phyloP scores from a whole-genome alignment of 768 basidiomycete species.

The Mycena alexandri region DNA sequence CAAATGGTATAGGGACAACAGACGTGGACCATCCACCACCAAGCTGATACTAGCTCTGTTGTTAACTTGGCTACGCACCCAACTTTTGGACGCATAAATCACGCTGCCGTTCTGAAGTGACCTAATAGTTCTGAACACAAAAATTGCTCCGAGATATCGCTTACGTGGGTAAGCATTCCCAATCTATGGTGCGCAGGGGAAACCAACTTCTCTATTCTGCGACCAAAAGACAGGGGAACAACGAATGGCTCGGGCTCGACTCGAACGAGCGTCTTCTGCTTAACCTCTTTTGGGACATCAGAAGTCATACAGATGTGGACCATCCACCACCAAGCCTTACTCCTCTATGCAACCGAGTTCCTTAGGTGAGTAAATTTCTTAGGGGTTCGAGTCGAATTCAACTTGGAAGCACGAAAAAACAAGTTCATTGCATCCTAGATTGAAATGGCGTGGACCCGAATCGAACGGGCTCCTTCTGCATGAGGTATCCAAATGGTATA shows the following conservation, averaged over 20 bases:
- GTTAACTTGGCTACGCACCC: neutral
- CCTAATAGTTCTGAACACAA: no score
- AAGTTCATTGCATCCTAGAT: no score
- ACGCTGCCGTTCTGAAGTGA: no score
- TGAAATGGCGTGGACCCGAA: no score
- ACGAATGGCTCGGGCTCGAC: neutral
- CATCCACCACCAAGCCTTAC: neutral
- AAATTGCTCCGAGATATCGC: no score
- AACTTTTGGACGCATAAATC: neutral
- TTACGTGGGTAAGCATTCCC: no score
- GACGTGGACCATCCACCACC: conserved; percentile 19
- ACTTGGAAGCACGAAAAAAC: neutral
- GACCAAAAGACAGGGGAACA: no score
- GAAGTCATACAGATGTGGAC: neutral
- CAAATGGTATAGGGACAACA: conserved; percentile 1
- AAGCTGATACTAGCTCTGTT: neutral
- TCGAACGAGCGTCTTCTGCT: neutral
- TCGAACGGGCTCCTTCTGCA: conserved; percentile 8
- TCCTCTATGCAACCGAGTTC: neutral
- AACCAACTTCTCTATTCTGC: no score
- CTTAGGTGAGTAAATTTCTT: neutral
- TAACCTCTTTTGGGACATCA: neutral
- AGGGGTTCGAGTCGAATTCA: no score
- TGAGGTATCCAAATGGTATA: neutral
- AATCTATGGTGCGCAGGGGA: no score